phyloP scores from a whole-genome alignment of 2,329 filamentous ascomycete species.

The Colletotrichum limetticola region DNA sequence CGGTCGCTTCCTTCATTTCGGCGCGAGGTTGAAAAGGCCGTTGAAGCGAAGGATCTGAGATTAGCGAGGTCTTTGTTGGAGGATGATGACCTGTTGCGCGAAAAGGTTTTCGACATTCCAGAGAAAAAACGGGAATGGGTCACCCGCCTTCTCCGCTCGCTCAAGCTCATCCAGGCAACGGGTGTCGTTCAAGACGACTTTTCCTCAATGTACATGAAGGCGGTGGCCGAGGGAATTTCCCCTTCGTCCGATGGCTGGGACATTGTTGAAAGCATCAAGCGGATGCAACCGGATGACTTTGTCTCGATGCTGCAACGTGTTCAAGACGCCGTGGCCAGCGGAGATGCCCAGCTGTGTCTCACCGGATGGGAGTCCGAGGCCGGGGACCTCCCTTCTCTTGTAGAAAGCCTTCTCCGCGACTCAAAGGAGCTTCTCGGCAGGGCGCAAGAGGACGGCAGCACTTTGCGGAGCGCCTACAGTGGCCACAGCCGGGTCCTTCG shows the following conservation, averaged over 20 bases:
- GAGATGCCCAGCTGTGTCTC: conserved; percentile 51
- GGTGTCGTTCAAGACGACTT: conserved; percentile 53
- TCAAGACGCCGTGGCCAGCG: conserved; percentile 47
- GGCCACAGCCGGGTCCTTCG: conserved; percentile 76
- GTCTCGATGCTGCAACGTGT: conserved; percentile 55
- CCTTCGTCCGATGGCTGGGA: conserved; percentile 61
- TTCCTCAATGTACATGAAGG: conserved; percentile 69
- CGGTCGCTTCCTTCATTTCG: conserved; percentile 78
- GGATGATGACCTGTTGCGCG: conserved; percentile 66
- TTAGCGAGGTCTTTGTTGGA: conserved; percentile 66
- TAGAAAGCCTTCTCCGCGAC: conserved; percentile 55
- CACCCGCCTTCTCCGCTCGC: conserved; percentile 58
- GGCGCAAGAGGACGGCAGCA: conserved; percentile 56
- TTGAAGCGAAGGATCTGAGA: conserved; percentile 54
- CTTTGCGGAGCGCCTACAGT: conserved; percentile 80
- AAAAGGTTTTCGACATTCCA: conserved; percentile 48
- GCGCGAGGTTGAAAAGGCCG: conserved; percentile 57
- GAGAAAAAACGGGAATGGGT: conserved; percentile 48
- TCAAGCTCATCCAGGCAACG: conserved; percentile 57
- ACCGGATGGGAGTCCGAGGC: conserved; percentile 45
- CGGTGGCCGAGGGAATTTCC: conserved; percentile 65
- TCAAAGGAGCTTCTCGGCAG: conserved; percentile 58
- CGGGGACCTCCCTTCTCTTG: conserved; percentile 43
- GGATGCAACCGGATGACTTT: conserved; percentile 65
- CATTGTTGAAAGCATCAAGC: conserved; percentile 68